Evolutionary conservation across 495 filamentous ascomycete species (phyloP), one percentile per base, ranked within the genome.

Genomic region (Lophiotrema nucula): DNA sequence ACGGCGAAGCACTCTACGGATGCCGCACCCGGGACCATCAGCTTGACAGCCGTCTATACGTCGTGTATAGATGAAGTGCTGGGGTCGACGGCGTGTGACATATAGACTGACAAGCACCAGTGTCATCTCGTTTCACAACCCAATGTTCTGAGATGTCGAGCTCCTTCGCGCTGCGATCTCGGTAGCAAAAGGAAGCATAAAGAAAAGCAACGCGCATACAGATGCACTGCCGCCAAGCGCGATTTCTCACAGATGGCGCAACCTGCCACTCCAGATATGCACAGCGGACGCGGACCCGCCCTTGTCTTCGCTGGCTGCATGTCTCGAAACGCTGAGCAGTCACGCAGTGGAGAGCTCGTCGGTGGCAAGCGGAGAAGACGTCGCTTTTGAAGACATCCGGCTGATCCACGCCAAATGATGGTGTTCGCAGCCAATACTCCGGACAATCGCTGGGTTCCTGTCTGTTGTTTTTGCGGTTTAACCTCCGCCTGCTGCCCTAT

Each of bases 211-310:
- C 21, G 48, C n/a, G 47, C 48, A 38, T 12, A 23, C 24, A 52
- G 27, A 18, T 27, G 27, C 18, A 15, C 35, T 4, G 31, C 48
- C 10, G 48, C 48, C 21, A 52, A 18, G 48, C 33, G 47, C 10
- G 5, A n/a, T 54, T 12, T 43, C 42, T 41, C 28, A 56, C 53
- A 47, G 53, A 45, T 55, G 52, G 52, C 52, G 52, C 52, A 55
- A 37, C n/a, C 41, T n/a, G 10, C 13, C 13, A 33, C 25, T 15
- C 3, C 3, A 16, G 52, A 21, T 26, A 55, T 55, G 52, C 37
- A 55, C 33, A 16, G 39, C 4, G 10, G 11, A 4, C 10, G 28
- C 48, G 27, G 22, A 21, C 13, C 8, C 18, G 10, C 19, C 10
- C 10, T 8, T 15, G 31, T 21, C 10, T 11, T 12, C 10, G 10